Base-by-base conservation (phyloP, 805 yeast species). In the Starmerella potacharoeniae region DNA sequence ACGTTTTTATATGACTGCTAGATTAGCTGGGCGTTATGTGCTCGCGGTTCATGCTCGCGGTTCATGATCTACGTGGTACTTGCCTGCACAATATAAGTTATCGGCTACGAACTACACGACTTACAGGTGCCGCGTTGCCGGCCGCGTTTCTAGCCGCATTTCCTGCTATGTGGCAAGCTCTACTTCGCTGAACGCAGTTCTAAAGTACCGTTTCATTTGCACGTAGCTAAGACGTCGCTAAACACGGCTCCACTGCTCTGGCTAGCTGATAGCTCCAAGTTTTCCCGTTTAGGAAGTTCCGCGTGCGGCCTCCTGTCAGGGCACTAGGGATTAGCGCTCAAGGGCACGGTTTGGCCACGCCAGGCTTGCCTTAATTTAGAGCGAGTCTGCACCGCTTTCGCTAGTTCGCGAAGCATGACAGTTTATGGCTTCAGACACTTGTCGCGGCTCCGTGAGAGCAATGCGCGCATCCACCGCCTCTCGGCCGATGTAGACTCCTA, bases 381-480 rank as follows among this genome's bases (percentile, higher is more conserved):
- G 22, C 22, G 22, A 22, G 22, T 22, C 22, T 22, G 22, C 13
- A 17, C 14, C 9, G 10, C 6, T 22, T 43, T 43, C 4, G n/a
- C 33, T 22, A 5, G 34, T 22, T 14, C 34, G 34, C 8, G 17
- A 14, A 16, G 13, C 37, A 46, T 46, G 49, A 17, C 40, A n/a
- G 51, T 37, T 13, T 37, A 48, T 14, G 49, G 55, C 11, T 36
- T 52, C 5, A 22, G 42, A 7, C 52, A 57, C 37, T 11, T 57
- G 28, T 3, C 40, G 14, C 45, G 42, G 28, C 58, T 60, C 14
- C 40, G 36, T 9, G 52, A 46, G 29, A 13, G 37, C 6, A 59
- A 60, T 40, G 35, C 53, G 11, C 51, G 52, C 10, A 40, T 57
- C 30, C 58, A 56, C 22, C 45, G 46, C 36, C 56, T 59, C 9